Evolutionary conservation across 2,329 filamentous ascomycete species (phyloP).

Genomic region (Xylaria sp.): DNA sequence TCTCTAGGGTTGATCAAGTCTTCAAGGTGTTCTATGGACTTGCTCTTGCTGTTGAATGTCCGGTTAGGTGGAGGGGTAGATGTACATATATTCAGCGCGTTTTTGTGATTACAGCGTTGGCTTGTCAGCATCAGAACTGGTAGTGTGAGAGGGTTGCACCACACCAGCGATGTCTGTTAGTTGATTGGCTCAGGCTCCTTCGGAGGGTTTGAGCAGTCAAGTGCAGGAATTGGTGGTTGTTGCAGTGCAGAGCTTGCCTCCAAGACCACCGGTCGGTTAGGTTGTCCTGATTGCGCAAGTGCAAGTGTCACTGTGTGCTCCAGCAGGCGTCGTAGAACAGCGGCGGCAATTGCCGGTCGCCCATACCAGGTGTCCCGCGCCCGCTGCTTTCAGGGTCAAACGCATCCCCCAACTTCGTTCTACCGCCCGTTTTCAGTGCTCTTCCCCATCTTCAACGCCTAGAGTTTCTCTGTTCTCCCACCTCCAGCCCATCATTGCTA

Average conservation of each 20-base stretch:
- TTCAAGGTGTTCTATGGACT: no score
- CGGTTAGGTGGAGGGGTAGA: neutral
- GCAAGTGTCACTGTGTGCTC: conserved; percentile 40
- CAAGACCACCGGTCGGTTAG: conserved; percentile 28
- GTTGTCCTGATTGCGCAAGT: conserved; percentile 41
- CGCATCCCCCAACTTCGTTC: conserved; percentile 42
- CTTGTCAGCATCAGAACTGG: conserved; percentile 29
- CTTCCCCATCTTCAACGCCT: conserved; percentile 32
- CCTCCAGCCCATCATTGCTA: conserved; percentile 11
- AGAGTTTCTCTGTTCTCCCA: conserved; percentile 6
- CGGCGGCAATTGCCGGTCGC: conserved; percentile 46
- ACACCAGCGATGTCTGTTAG: conserved; percentile 37
- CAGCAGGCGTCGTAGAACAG: conserved; percentile 43
- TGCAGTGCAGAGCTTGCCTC: conserved; percentile 23
- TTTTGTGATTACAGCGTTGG: conserved; percentile 21
- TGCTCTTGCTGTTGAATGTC: neutral
- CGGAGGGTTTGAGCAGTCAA: conserved; percentile 31
- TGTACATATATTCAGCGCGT: conserved; percentile 18
- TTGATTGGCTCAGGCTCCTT: conserved; percentile 45
- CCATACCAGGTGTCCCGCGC: conserved; percentile 28
- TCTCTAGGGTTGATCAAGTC: no score
- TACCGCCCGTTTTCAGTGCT: conserved; percentile 38
- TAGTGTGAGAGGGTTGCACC: conserved; percentile 45
- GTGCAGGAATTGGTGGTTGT: conserved; percentile 19
- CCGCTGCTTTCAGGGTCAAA: conserved; percentile 48